phyloP scores from a whole-genome alignment of 225 moss, liverwort and hornwort genomes.

The Straminergon stramineum region DNA sequence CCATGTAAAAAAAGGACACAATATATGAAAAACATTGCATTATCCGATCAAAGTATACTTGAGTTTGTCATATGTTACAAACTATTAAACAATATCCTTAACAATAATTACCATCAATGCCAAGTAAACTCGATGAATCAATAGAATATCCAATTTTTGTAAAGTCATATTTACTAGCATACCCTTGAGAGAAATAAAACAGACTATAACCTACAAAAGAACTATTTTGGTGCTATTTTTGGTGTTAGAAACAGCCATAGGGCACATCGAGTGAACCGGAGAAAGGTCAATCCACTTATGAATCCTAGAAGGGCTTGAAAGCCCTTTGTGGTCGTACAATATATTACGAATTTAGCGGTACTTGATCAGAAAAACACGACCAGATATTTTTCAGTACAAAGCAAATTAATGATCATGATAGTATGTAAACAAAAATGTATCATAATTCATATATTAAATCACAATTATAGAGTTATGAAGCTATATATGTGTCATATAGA shows the following conservation, averaged over 20 bases:
- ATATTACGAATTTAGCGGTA: no score
- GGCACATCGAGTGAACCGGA: not conserved
- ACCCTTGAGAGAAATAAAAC: not conserved
- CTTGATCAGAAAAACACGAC: no score
- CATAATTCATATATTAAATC: no score
- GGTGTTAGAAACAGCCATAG: not conserved
- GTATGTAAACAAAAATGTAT: no score
- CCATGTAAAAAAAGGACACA: no score
- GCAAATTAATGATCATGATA: no score
- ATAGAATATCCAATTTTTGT: fast-evolving
- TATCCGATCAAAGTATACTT: fast-evolving
- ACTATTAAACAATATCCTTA: no score
- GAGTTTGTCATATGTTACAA: fast-evolving
- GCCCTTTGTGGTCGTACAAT: no score
- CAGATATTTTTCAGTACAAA: no score
- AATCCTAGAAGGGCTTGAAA: no score
- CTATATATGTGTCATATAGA: no score
- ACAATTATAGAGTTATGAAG: no score
- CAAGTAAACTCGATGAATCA: fast-evolving
- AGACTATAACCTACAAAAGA: not conserved
- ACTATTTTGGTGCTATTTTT: not conserved
- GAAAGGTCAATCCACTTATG: not conserved
- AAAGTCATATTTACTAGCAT: fast-evolving
- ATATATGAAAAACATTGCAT: not conserved
- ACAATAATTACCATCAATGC: not conserved